Conservation (phyloP, 768 basidiomycete species). For the Kwoniella pini region DNA sequence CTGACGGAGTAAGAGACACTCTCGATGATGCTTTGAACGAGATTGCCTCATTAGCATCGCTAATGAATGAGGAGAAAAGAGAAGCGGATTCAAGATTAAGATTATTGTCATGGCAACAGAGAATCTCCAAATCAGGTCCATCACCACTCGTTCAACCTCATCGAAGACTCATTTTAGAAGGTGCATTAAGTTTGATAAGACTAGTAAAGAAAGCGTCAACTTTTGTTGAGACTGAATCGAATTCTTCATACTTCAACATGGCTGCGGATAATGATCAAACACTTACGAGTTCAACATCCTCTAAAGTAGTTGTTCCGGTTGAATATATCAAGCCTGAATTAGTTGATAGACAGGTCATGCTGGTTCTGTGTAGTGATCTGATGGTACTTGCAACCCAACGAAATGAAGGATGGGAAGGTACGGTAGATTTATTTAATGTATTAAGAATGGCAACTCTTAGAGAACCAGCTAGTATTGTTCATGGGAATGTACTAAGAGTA, state of each 20-base stretch:
- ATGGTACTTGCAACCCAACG: conserved; percentile 88
- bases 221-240: conserved; percentile 66
- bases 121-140: conserved; percentile 88
- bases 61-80: conserved; percentile 98
- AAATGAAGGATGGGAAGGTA: conserved; percentile 70
- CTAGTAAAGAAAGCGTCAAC: conserved; percentile 82
- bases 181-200: conserved; percentile 77
- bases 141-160: conserved; percentile 99
- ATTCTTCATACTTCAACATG: background rate
- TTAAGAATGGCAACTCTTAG: conserved; percentile 90
- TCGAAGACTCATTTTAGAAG: conserved; percentile 91
- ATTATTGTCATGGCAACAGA: conserved; percentile 68
- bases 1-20: conserved; percentile 71
- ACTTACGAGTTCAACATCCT: conserved; percentile 57
- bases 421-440: conserved; percentile 94
- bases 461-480: conserved; percentile 85
- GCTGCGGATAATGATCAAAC: conserved; percentile 36
- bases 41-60: conserved; percentile 82
- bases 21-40: conserved; percentile 81
- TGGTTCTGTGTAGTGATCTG: conserved; percentile 68
- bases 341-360: conserved; percentile 56
- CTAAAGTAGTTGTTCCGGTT: conserved; percentile 76
- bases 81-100: conserved; percentile 89
- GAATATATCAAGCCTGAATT: conserved; percentile 86
- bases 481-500: conserved; percentile 63